Evolutionary conservation across 495 filamentous ascomycete species (phyloP).

Genomic region (Jackrogersella minutella): DNA sequence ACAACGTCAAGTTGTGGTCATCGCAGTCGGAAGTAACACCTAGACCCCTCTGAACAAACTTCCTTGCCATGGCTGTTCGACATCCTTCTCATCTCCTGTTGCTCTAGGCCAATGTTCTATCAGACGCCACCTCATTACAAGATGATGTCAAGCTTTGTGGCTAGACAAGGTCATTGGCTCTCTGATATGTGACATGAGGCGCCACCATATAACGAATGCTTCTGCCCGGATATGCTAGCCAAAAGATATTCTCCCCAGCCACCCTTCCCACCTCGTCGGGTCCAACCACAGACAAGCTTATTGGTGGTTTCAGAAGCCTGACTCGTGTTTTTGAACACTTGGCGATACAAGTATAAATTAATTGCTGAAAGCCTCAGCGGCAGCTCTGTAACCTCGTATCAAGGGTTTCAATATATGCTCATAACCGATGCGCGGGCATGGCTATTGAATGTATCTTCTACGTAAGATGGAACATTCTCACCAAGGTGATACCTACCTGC

Average conservation of each 20-base stretch:
- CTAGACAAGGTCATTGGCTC: slow-evolving; percentile 18
- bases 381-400: slow-evolving; percentile 39
- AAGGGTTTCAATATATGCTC: slow-evolving; percentile 39
- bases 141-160: slow-evolving; percentile 31
- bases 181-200: slow-evolving; percentile 20
- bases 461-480: slow-evolving; percentile 12
- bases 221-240: slow-evolving; percentile 21
- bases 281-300: slow-evolving; percentile 14
- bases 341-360: slow-evolving; percentile 27
- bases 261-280: slow-evolving; percentile 34
- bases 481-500: slow-evolving; percentile 15
- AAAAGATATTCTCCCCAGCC: slow-evolving; percentile 17
- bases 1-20: slow-evolving; percentile 7
- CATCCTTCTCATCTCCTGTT: neutral
- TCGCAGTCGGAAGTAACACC: slow-evolving; percentile 33
- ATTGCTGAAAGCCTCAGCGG: slow-evolving; percentile 15
- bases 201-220: slow-evolving; percentile 34
- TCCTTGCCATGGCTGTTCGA: neutral
- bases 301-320: slow-evolving; percentile 25
- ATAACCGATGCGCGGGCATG: slow-evolving; percentile 32
- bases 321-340: slow-evolving; percentile 26
- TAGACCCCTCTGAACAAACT: slow-evolving; percentile 2
- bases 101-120: slow-evolving; percentile 10
- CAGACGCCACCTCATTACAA: slow-evolving; percentile 30
- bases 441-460: slow-evolving; percentile 6